Conservation (phyloP, 2,329 filamentous ascomycete genomes). For the Aspergillus glaucus region DNA sequence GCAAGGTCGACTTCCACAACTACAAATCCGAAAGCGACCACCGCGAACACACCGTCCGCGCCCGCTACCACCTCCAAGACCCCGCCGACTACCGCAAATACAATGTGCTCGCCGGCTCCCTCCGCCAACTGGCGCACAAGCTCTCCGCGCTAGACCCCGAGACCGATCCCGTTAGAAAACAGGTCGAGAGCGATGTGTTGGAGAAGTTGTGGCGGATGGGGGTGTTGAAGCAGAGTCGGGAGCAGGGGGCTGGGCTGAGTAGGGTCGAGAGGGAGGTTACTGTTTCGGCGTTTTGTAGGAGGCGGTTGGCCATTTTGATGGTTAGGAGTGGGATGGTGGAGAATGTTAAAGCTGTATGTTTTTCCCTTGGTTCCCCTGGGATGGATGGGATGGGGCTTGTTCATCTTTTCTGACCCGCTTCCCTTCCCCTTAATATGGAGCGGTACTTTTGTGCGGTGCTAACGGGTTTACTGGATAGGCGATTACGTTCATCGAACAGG, state of each 20-base stretch:
- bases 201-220: slow-evolving; percentile 94
- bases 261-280: slow-evolving; percentile 80
- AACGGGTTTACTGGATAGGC: slow-evolving; percentile 23
- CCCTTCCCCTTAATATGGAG: slow-evolving; percentile 1
- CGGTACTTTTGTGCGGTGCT: background rate
- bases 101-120: slow-evolving; percentile 64
- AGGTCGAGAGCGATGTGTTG: slow-evolving; percentile 80
- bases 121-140: slow-evolving; percentile 83
- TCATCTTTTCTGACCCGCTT: no score
- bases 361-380: background rate
- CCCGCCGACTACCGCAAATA: slow-evolving; percentile 74
- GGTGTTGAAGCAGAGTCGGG: slow-evolving; percentile 66
- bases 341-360: slow-evolving; percentile 66
- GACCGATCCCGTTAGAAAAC: slow-evolving; percentile 67
- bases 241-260: slow-evolving; percentile 63
- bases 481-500: slow-evolving; percentile 83
- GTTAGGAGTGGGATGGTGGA: slow-evolving; percentile 86
- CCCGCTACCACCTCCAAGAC: slow-evolving; percentile 87
- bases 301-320: slow-evolving; percentile 85
- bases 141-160: slow-evolving; percentile 74
- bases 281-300: slow-evolving; percentile 78
- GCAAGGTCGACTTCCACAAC: slow-evolving; percentile 88
- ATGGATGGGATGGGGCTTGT: background rate
- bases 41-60: slow-evolving; percentile 70
- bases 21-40: slow-evolving; percentile 86